Percentiles rank a stretch among this genome's conserved stretches.
These are phyloP conservation scores for Oxyria digyna DNA, from an alignment of 148 eudicot genomes.

Conservation along the genomic window DNA sequence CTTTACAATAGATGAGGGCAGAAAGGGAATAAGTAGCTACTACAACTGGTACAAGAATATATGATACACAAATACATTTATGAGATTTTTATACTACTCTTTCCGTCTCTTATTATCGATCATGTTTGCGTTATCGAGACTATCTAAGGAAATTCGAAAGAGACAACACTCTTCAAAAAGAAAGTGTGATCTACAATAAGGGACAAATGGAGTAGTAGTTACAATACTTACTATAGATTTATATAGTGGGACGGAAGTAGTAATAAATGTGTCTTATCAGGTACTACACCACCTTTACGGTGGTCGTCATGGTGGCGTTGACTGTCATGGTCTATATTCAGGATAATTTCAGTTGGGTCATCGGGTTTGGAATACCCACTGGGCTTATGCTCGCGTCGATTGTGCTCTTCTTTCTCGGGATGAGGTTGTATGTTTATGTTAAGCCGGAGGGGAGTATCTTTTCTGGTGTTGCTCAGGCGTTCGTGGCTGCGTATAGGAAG, in stretches of 20 bases:
- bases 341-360: slow-evolving; percentile 54
- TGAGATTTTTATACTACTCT: no score
- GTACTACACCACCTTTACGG: slow-evolving; percentile 56
- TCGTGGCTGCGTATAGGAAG: slow-evolving; percentile 46
- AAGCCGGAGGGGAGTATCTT: slow-evolving; percentile 58
- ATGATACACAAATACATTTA: no score
- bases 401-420: slow-evolving; percentile 49
- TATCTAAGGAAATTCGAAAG: no score
- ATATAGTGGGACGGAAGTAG: no score
- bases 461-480: slow-evolving; percentile 38
- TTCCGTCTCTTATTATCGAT: no score
- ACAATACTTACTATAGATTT: no score
- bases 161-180: no score
- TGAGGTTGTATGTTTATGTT: slow-evolving; percentile 31
- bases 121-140: no score
- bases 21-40: slow-evolving; percentile 55
- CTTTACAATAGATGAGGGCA: slow-evolving; percentile 45
- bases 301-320: slow-evolving; percentile 38
- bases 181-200: no score
- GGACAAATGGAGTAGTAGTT: no score
- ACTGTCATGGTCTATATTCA: slow-evolving; percentile 63
- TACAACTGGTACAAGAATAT: no score
- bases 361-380: slow-evolving; percentile 57
- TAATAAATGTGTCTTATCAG: no score
- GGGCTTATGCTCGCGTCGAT: slow-evolving; percentile 42